Conservation (phyloP, 2,329 filamentous ascomycete genomes). For the Ophiostoma ips region DNA sequence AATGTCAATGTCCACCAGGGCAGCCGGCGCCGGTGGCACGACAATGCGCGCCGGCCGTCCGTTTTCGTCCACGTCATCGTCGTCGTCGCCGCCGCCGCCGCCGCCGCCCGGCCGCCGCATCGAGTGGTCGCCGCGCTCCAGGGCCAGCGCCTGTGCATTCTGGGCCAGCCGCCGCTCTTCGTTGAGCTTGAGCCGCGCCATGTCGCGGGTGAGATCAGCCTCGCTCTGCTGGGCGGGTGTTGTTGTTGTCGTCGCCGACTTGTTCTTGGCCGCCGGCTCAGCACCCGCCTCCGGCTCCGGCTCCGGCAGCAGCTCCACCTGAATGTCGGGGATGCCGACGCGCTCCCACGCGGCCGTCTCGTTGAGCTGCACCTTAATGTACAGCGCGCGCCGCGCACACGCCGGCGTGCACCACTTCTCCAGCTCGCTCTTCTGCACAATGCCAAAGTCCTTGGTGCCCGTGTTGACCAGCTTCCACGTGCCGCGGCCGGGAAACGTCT, state of each 20-base stretch:
- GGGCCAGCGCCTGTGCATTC: slow-evolving; percentile 30
- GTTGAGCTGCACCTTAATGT: slow-evolving; percentile 76
- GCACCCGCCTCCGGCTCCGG: too few relatives aligned
- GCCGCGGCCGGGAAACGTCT: slow-evolving; percentile 39
- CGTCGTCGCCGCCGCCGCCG: slow-evolving; percentile 31
- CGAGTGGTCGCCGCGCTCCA: slow-evolving; percentile 31
- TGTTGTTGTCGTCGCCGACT: not conserved
- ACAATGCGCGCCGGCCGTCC: slow-evolving; percentile 12
- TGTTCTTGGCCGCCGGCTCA: slow-evolving; percentile 24
- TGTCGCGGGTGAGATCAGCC: slow-evolving; percentile 20
- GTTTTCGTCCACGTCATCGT: slow-evolving; percentile 26
- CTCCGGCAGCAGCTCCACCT: slow-evolving; percentile 55
- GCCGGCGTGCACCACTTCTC: slow-evolving; percentile 77
- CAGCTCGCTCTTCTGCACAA: slow-evolving; percentile 57
- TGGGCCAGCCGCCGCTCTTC: slow-evolving; percentile 27
- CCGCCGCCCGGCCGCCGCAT: slow-evolving; percentile 20
- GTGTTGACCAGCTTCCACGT: slow-evolving; percentile 52
- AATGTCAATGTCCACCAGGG: slow-evolving; percentile 33
- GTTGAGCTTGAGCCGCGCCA: slow-evolving; percentile 30
- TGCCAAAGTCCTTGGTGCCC: slow-evolving; percentile 41
- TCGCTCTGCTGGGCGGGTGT: slow-evolving; percentile 1
- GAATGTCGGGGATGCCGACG: slow-evolving; percentile 39
- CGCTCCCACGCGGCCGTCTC: slow-evolving; percentile 80
- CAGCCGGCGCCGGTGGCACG: slow-evolving; percentile 20
- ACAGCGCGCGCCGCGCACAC: slow-evolving; percentile 69